Conservation (phyloP, 352 stramenopile species). For the Pythium dissimile region DNA sequence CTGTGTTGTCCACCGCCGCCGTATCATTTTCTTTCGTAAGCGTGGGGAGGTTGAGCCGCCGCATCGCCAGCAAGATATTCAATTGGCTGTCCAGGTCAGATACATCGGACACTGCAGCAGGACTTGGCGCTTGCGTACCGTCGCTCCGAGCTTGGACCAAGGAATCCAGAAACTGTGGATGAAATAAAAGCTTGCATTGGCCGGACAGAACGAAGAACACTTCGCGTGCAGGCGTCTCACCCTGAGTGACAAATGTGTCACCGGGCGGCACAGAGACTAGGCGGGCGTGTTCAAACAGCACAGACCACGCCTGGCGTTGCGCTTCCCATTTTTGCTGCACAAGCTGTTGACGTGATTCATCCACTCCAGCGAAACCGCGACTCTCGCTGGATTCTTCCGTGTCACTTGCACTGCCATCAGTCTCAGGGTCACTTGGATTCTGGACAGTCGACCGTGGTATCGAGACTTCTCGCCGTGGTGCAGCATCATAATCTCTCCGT, state of each 20-base stretch:
- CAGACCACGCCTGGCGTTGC: neutral
- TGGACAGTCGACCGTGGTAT: neutral
- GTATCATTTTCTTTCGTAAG: neutral
- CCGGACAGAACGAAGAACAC: conserved; percentile 35
- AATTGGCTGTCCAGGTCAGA: neutral
- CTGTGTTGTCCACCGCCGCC: neutral
- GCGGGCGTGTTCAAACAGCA: conserved; percentile 16
- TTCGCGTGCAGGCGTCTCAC: conserved; percentile 20
- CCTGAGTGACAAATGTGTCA: conserved; percentile 26
- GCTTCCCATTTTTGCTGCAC: conserved; percentile 2
- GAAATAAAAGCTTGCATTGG: conserved; percentile 26
- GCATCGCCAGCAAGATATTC: conserved; percentile 2
- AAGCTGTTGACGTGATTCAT: neutral
- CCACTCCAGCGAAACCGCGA: neutral
- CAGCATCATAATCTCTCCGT: neutral
- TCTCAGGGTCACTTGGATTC: neutral
- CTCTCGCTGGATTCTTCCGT: neutral
- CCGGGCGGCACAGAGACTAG: conserved; percentile 17
- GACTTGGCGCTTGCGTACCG: neutral
- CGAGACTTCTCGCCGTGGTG: neutral
- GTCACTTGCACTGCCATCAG: neutral
- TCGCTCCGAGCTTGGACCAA: conserved; percentile 21
- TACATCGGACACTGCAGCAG: neutral
- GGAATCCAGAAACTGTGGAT: conserved; percentile 27
- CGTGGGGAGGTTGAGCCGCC: conserved; percentile 13